These are phyloP conservation scores for Medicago ruthenica DNA, from an alignment of 306 rosid species.

Conservation along the genomic window DNA sequence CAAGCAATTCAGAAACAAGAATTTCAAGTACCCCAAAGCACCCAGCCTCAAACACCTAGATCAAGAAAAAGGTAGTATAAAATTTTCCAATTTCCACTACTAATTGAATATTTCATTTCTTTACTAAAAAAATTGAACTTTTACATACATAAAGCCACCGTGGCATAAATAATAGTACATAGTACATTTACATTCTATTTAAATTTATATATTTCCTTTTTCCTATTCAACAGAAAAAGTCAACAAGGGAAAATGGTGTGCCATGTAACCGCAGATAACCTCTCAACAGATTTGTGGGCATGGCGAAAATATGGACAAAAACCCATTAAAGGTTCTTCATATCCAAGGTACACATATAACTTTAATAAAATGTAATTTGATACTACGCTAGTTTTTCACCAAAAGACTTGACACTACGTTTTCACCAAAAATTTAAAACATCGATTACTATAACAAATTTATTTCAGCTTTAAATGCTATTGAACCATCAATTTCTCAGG, in stretches of 20 bases:
- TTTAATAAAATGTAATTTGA: not conserved
- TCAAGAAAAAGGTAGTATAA: conserved; percentile 69
- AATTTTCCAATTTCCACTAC: not conserved
- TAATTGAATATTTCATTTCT: not conserved
- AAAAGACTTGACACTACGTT: not conserved
- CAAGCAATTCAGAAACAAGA: not conserved
- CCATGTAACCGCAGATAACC: conserved; percentile 64
- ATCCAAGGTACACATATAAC: conserved; percentile 59
- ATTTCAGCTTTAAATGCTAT: not conserved
- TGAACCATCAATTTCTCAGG: not conserved
- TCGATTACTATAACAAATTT: not conserved
- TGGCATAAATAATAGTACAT: not conserved
- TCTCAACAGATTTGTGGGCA: conserved; percentile 80
- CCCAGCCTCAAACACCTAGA: conserved; percentile 48
- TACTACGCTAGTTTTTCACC: too few species aligned
- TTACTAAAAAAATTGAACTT: not conserved
- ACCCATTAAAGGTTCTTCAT: conserved; percentile 83
- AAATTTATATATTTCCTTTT: not conserved
- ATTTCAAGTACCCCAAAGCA: conserved; percentile 34
- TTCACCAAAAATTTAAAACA: not conserved
- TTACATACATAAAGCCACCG: not conserved
- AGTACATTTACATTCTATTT: not conserved
- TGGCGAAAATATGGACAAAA: conserved; percentile 88
- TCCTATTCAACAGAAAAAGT: conserved; percentile 52
- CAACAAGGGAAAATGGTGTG: conserved; percentile 64